A percentile compares a stretch with the other conserved stretches of the same genome.
Evolutionary conservation across 352 stramenopile genomes (phyloP).

Genomic region (Heterotrichella gracilis): DNA sequence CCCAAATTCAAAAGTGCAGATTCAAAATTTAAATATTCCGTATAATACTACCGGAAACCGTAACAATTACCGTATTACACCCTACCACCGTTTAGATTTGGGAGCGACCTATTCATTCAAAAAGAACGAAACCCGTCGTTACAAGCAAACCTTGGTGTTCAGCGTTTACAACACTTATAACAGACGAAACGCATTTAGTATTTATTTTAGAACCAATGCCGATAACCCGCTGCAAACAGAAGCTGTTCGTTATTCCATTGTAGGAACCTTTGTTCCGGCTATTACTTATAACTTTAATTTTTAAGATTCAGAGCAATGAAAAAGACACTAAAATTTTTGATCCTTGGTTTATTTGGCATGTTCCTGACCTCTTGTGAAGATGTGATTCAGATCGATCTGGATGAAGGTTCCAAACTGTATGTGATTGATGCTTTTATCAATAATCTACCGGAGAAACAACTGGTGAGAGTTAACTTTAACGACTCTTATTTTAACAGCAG

Average conservation of each 20-base stretch:
- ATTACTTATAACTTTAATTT: slow-evolving; percentile 10
- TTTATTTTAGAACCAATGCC: not conserved
- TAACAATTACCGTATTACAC: not conserved
- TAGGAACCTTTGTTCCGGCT: not conserved
- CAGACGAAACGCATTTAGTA: not conserved
- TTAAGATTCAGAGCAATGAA: not conserved
- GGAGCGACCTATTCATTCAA: not conserved
- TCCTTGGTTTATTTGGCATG: not conserved
- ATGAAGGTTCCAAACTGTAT: slow-evolving; percentile 8
- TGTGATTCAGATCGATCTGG: not conserved
- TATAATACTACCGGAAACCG: not conserved
- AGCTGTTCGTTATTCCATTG: not conserved
- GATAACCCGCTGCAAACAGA: not conserved
- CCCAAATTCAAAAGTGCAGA: not conserved
- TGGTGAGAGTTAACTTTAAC: not conserved
- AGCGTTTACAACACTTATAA: slow-evolving; percentile 8
- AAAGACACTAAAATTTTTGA: slow-evolving; percentile 7
- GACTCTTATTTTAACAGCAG: not conserved
- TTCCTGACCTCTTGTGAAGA: not conserved
- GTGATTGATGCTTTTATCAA: not conserved
- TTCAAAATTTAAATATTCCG: not conserved
- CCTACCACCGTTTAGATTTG: not conserved
- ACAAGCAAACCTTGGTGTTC: not conserved
- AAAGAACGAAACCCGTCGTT: not conserved
- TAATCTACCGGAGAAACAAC: not conserved